Conservation (phyloP, 495 filamentous ascomycete species). For the Podospora anserina region DNA sequence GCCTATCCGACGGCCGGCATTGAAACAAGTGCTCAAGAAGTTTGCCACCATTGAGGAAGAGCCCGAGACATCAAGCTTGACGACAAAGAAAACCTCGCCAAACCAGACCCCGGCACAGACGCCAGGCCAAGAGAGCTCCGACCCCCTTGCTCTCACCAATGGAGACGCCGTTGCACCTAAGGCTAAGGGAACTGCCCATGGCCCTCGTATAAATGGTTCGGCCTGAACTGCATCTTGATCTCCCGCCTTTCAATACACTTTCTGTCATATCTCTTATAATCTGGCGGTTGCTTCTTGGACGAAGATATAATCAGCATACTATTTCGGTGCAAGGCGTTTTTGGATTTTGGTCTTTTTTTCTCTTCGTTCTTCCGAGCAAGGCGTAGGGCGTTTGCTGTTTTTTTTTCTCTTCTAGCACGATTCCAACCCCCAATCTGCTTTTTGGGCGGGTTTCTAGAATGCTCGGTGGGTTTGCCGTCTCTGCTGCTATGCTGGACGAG, state of each 20-base stretch:
- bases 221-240: background rate
- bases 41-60: constrained; percentile 57
- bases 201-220: background rate
- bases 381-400: background rate
- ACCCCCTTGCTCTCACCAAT: constrained; percentile 11
- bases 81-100: constrained; percentile 30
- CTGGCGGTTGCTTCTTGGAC: background rate
- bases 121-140: constrained; percentile 13
- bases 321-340: background rate
- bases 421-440: background rate
- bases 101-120: constrained; percentile 27
- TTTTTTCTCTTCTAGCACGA: background rate
- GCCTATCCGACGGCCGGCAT: constrained; percentile 75
- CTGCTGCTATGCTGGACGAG: no score
- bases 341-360: background rate
- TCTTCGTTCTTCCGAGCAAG: background rate
- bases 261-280: background rate
- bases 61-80: constrained; percentile 40
- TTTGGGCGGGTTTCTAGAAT: background rate
- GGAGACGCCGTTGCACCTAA: constrained; percentile 2
- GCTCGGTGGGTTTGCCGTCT: no score
- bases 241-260: background rate
- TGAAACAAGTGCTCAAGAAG: constrained; percentile 79
- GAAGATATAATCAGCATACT: background rate
- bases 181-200: constrained; percentile 13